These are phyloP conservation scores for Pulveroboletus sp. DNA, from an alignment of 768 basidiomycete genomes.

Conservation along the genomic window DNA sequence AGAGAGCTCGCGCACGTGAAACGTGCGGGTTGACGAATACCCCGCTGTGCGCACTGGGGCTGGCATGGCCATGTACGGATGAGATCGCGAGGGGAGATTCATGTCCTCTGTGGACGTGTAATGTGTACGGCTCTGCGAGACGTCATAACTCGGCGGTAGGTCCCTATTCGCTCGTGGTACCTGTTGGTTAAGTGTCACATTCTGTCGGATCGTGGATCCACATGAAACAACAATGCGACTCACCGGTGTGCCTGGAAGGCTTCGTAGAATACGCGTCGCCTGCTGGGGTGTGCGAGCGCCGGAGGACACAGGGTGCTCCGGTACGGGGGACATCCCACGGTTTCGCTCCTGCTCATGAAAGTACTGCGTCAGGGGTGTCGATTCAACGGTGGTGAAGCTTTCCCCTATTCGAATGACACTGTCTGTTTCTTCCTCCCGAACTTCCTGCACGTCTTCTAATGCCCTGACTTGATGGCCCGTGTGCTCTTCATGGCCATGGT, in stretches of 20 bases:
- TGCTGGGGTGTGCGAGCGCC: not conserved
- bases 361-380: conserved; percentile 12
- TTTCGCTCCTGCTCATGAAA: conserved; percentile 6
- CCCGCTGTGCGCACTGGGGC: conserved; percentile 36
- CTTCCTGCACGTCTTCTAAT: conserved; percentile 14
- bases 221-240: conserved; percentile 2
- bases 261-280: not conserved
- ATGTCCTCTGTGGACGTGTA: conserved; percentile 25
- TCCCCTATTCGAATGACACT: conserved; percentile 22
- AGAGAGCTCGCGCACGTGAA: conserved; percentile 25
- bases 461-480: not conserved
- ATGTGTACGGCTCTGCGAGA: conserved; percentile 10
- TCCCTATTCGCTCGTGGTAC: conserved; percentile 1
- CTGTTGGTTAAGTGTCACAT: conserved; percentile 3
- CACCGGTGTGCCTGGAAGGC: conserved; percentile 12
- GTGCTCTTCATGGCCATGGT: conserved; percentile 8
- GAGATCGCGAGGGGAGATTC: conserved; percentile 15
- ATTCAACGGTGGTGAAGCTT: conserved; percentile 8
- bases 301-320: not conserved
- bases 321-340: conserved; percentile 5
- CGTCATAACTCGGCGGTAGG: conserved; percentile 16
- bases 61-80: conserved; percentile 35
- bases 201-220: not conserved
- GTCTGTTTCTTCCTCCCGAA: conserved; percentile 3
- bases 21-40: conserved; percentile 18